Evolutionary conservation across 805 yeast species (phyloP), one percentile per base, ranked within the genome.

Genomic region (Jamesozyma spencerorum): DNA sequence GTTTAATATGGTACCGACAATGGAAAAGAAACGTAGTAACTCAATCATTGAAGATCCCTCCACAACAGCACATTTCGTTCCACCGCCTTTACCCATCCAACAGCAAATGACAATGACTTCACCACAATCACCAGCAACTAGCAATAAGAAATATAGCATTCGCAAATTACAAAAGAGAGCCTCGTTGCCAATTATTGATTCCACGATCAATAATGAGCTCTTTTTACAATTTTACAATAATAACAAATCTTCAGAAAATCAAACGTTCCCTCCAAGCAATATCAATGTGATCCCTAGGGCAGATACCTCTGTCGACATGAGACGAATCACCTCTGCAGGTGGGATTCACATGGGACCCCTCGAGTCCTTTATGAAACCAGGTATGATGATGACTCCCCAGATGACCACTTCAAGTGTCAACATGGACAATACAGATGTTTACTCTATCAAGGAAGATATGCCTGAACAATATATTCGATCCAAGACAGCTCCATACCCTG

Each of bases 111-210:
- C 18, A 14, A 20, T 38, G 7, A 3, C 20, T 15, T 39, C 45
- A 5, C 44, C 44, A 20, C 44, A 38, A 13, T 38, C 43, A 5
- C 41, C 45, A 15, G 29, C 29, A 31, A 31, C 35, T 17, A 33
- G 31, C 13, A 34, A 32, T 27, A 31, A 46, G 24, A 41, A 45
- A 18, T 49, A 49, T 33, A 55, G 60, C n/a, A 42, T 57, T 15
- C 49, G 48, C 31, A 57, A 57, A 24, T 36, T 24, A 28, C 55
- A 49, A 26, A 56, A 50, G 34, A 39, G 60, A 26, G 45, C 53
- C 11, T 55, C 62, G 2, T 47, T 54, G 43, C 56, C 62, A 17
- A 43, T 48, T 22, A 41, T 53, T 24, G 59, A 54, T 29, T 49
- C 51, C 5, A 35, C 53, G 18, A 37, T 43, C 15, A 52, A 42